Conservation (phyloP, 2,329 filamentous ascomycete genomes). For the Microdochium trichocladiopsis region DNA sequence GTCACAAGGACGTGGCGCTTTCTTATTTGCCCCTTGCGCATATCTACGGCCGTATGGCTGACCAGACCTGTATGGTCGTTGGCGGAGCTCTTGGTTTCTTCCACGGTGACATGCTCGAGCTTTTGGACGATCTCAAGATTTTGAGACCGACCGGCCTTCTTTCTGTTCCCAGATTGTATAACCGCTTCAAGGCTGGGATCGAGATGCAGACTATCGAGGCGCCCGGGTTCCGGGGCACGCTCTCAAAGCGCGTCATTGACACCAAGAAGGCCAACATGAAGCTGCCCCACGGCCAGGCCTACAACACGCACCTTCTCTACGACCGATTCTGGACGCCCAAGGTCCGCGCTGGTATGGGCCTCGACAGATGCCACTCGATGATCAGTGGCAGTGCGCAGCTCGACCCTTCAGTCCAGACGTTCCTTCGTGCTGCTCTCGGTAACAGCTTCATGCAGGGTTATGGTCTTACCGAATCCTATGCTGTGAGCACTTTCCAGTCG, state of each 20-base stretch:
- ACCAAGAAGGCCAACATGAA: constrained; percentile 76
- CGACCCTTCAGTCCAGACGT: constrained; percentile 80
- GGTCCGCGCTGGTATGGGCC: constrained; percentile 73
- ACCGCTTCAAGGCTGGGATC: constrained; percentile 80
- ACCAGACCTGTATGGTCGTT: constrained; percentile 66
- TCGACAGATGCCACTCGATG: constrained; percentile 67
- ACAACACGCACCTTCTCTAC: constrained; percentile 70
- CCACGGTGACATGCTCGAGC: constrained; percentile 78
- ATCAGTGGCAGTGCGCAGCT: constrained; percentile 86
- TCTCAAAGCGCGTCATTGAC: constrained; percentile 73
- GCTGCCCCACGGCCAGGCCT: constrained; percentile 64
- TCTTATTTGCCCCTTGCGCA: constrained; percentile 94
- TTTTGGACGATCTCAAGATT: constrained; percentile 87
- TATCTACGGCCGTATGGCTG: constrained; percentile 82
- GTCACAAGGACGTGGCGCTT: constrained; percentile 53
- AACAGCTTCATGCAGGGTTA: constrained; percentile 82
- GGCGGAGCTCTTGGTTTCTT: constrained; percentile 84
- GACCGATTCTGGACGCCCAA: constrained; percentile 89
- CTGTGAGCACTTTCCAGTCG: constrained; percentile 64
- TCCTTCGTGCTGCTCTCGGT: constrained; percentile 76
- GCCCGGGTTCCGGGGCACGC: constrained; percentile 69
- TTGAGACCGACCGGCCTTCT: constrained; percentile 76
- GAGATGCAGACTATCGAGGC: constrained; percentile 72
- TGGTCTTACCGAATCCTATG: constrained; percentile 90
- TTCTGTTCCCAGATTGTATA: constrained; percentile 87